phyloP scores from a whole-genome alignment of 495 filamentous ascomycete genomes.

The Pyrenopolyporus hunteri region DNA sequence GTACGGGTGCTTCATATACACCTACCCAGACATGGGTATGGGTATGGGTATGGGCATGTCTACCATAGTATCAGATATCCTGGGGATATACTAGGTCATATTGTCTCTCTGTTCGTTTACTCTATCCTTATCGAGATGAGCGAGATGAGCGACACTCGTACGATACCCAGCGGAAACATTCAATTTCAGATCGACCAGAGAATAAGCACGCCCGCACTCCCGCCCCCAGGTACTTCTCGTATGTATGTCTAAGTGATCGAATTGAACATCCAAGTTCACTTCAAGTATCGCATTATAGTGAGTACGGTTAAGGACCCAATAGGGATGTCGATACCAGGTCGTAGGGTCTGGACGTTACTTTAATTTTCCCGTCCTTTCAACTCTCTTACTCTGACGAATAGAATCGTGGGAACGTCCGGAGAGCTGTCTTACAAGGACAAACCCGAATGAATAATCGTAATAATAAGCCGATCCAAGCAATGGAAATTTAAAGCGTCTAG shows the following conservation, averaged over 20 bases:
- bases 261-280: not conserved
- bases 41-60: too few species aligned
- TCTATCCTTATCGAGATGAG: not conserved
- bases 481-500: not conserved
- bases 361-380: constrained; percentile 9
- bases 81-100: too few species aligned
- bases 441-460: not conserved
- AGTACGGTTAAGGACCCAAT: too few species aligned
- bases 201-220: not conserved
- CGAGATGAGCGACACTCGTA: not conserved
- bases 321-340: not conserved
- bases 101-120: not conserved
- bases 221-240: not conserved
- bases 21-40: too few species aligned
- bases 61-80: too few species aligned
- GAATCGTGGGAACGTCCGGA: constrained; percentile 7
- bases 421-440: constrained; percentile 7
- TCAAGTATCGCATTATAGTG: too few species aligned
- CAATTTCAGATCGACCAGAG: not conserved
- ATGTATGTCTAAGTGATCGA: not conserved
- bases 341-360: not conserved
- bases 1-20: too few species aligned
- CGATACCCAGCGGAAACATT: not conserved
- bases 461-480: constrained; percentile 2
- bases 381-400: constrained; percentile 10